Percentiles rank a stretch among this genome's conserved stretches.
Evolutionary conservation across 2,329 filamentous ascomycete species (phyloP).

Genomic region (Cladobotryum protrusum): DNA sequence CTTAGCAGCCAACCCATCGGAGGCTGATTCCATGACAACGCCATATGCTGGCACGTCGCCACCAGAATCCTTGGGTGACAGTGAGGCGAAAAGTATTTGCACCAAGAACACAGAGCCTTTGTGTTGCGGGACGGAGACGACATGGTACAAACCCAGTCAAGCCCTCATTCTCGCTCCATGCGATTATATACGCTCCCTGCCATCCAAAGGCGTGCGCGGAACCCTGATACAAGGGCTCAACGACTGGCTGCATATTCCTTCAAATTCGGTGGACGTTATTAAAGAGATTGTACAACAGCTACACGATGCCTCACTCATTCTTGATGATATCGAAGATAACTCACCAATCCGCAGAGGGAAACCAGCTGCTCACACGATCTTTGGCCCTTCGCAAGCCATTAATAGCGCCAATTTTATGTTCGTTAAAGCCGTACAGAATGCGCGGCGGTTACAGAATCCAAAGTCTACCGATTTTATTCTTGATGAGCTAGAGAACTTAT

Average conservation of each 20-base stretch:
- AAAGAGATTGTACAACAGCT: not conserved
- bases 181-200: not conserved
- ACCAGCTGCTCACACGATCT: constrained; percentile 30
- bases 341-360: constrained; percentile 27
- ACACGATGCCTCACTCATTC: not conserved
- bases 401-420: constrained; percentile 27
- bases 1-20: no score
- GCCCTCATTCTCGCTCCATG: not conserved
- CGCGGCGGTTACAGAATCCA: not conserved
- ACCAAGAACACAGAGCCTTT: no score
- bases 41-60: no score
- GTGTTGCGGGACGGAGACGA: no score
- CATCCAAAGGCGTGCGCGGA: not conserved
- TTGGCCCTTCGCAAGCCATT: constrained; percentile 29
- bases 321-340: constrained; percentile 35
- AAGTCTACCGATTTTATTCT: constrained; percentile 14
- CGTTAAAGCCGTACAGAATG: not conserved
- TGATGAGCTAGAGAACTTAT: constrained; percentile 15
- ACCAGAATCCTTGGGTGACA: no score
- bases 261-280: not conserved
- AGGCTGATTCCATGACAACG: no score
- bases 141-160: no score
- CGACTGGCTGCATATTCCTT: not conserved
- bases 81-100: no score
- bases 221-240: not conserved